Conservation (phyloP, 1,139 yeast species). For the Hemisphaericaspora xylofermentans region DNA sequence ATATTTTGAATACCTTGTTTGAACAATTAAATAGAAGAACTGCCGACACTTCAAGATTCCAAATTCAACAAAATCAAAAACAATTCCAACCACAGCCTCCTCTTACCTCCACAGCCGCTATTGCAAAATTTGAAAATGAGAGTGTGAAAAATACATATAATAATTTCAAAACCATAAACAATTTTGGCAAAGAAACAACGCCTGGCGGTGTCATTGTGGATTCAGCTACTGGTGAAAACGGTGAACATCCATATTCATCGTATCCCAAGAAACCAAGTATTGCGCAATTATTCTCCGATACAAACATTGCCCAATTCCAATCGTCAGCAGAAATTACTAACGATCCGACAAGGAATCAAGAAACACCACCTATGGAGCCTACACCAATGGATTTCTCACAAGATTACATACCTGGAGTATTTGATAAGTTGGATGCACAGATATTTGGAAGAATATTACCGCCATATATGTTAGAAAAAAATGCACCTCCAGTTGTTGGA, state of each 20-base stretch:
- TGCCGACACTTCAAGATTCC: conserved; percentile 41
- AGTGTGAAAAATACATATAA: conserved; percentile 30
- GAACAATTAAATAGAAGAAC: conserved; percentile 76
- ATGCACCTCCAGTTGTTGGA: conserved; percentile 9
- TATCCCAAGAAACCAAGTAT: conserved; percentile 8
- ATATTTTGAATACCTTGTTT: conserved; percentile 73
- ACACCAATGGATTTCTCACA: conserved; percentile 12
- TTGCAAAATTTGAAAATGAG: conserved; percentile 17
- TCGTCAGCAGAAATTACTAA: conserved; percentile 13
- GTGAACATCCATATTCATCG: not conserved
- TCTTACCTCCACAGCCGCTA: not conserved
- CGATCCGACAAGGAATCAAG: conserved; percentile 6
- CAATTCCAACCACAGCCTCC: not conserved
- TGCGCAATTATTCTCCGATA: conserved; percentile 13
- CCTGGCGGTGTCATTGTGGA: not conserved
- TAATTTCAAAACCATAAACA: conserved; percentile 38
- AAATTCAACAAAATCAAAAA: conserved; percentile 3
- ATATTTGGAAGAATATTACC: conserved; percentile 81
- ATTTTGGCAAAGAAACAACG: conserved; percentile 16
- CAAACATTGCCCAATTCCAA: conserved; percentile 14
- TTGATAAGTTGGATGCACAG: conserved; percentile 81
- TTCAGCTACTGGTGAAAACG: not conserved
- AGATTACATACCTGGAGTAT: conserved; percentile 69
- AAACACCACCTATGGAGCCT: conserved; percentile 7
- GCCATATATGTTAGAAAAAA: conserved; percentile 67